Percentiles rank a stretch among this genome's conserved stretches.
Conservation (phyloP, 2,329 filamentous ascomycete species). For the Fusarium keratoplasticum region DNA sequence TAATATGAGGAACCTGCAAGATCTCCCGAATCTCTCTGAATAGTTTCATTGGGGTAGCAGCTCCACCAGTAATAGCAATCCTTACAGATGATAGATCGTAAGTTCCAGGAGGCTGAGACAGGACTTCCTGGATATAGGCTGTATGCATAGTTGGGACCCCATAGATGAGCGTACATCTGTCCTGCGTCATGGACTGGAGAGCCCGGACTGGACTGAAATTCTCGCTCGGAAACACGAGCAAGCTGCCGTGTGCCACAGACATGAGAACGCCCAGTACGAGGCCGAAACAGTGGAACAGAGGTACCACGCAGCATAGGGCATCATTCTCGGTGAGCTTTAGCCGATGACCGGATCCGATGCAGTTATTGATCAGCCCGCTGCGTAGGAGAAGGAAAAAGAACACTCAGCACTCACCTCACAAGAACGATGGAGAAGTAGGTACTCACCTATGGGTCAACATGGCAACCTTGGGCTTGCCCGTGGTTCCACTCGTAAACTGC, state of each 20-base stretch:
- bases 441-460: background rate
- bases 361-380: background rate
- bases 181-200: background rate
- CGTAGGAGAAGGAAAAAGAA: background rate
- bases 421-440: background rate
- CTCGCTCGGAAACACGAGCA: background rate
- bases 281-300: background rate
- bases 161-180: background rate
- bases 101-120: background rate
- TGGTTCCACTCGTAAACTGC: background rate
- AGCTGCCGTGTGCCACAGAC: background rate
- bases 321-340: background rate
- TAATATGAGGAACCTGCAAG: background rate
- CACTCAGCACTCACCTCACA: background rate
- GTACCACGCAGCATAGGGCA: background rate
- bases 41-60: background rate
- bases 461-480: background rate
- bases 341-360: background rate
- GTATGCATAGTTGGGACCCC: background rate
- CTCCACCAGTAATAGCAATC: background rate
- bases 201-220: background rate
- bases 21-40: background rate
- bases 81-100: background rate
- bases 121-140: background rate
- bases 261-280: background rate